Evolutionary conservation across 1,139 yeast genomes (phyloP).

Genomic region (Saccharomyces hybrid): DNA sequence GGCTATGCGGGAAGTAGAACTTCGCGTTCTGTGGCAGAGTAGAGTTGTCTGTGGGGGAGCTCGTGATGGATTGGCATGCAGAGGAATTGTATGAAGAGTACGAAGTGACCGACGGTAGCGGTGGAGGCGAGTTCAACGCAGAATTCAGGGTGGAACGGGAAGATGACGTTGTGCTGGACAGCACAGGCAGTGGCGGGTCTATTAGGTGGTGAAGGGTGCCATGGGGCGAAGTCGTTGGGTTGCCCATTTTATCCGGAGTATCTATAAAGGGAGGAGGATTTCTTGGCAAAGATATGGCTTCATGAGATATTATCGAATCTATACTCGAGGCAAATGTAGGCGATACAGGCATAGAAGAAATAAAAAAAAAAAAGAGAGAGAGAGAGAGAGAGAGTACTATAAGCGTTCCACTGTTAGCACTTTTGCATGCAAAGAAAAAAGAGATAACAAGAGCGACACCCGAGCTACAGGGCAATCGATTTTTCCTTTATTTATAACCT

Average conservation of each 20-base stretch:
- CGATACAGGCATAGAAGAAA: background rate
- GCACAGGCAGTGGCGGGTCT: background rate
- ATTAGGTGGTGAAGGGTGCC: background rate
- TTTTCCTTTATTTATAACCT: background rate
- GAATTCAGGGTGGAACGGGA: background rate
- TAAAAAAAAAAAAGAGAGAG: background rate
- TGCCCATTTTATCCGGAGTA: background rate
- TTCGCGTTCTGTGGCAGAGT: background rate
- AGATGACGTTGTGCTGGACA: background rate
- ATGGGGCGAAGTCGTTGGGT: background rate
- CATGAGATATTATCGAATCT: background rate
- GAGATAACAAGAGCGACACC: background rate
- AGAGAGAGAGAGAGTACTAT: background rate
- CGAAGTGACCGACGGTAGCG: background rate
- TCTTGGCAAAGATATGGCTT: background rate
- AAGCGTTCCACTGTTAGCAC: background rate
- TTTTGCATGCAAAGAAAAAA: background rate
- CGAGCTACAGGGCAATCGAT: background rate
- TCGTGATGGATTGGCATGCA: background rate
- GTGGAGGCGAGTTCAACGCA: background rate
- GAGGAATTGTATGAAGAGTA: background rate
- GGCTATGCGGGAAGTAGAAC: background rate
- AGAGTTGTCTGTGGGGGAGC: background rate
- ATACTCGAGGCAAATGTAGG: background rate
- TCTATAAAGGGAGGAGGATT: background rate